phyloP scores from a whole-genome alignment of 768 basidiomycete genomes.

The Agrocybe pediades region DNA sequence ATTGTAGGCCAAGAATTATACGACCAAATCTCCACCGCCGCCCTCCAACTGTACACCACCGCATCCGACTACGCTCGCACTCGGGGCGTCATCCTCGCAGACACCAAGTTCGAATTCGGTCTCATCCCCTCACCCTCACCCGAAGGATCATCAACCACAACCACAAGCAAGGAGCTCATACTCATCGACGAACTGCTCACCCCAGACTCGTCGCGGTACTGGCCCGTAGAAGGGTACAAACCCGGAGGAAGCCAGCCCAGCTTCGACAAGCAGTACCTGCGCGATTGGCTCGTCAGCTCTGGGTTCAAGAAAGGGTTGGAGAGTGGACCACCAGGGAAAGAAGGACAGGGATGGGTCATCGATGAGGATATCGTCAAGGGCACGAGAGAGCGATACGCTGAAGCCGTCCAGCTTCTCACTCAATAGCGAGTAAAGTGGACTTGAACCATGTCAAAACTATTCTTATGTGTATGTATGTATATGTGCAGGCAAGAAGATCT shows the following conservation, averaged over 20 bases:
- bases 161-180: conserved; percentile 55
- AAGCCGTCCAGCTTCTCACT: conserved; percentile 67
- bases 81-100: conserved; percentile 89
- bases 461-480: not conserved
- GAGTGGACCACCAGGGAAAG: conserved; percentile 63
- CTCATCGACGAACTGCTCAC: conserved; percentile 97
- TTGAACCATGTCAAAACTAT: too few species aligned
- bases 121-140: conserved; percentile 54
- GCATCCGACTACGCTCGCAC: conserved; percentile 75
- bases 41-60: conserved; percentile 68
- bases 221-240: conserved; percentile 77
- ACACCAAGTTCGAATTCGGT: conserved; percentile 99
- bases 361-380: conserved; percentile 74
- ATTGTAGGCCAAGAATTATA: conserved; percentile 71
- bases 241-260: conserved; percentile 81
- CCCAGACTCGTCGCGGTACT: conserved; percentile 96
- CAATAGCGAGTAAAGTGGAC: conserved; percentile 1
- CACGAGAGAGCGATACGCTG: conserved; percentile 77
- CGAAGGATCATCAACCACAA: too few species aligned
- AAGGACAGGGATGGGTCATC: conserved; percentile 78
- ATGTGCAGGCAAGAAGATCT: too few species aligned
- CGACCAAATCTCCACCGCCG: conserved; percentile 54
- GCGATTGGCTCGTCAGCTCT: conserved; percentile 80
- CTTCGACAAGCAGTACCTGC: conserved; percentile 96
- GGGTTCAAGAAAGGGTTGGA: conserved; percentile 85